phyloP scores from a whole-genome alignment of 768 basidiomycete genomes.

The Lactifluus subvellereus region DNA sequence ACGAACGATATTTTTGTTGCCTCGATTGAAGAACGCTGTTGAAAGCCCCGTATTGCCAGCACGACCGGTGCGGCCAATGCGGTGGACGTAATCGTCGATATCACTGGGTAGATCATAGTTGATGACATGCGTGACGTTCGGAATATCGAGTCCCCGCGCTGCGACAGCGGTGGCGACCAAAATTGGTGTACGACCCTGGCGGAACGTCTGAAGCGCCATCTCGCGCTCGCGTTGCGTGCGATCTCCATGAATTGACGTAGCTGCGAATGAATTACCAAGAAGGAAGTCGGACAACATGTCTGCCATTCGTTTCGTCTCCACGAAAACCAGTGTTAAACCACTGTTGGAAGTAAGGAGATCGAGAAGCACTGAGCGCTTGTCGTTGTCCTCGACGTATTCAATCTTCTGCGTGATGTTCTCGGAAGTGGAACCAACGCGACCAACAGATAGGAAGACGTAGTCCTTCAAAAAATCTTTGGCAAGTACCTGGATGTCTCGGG shows the following conservation, averaged over 20 bases:
- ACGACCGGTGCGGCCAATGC: constrained; percentile 96
- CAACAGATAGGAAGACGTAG: constrained; percentile 97
- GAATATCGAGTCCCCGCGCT: constrained; percentile 97
- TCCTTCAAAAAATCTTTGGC: constrained; percentile 96
- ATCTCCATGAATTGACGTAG: constrained; percentile 98
- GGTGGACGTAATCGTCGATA: constrained; percentile 99
- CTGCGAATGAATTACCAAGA: constrained; percentile 70
- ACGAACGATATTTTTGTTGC: constrained; percentile 86
- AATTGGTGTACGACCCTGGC: constrained; percentile 89
- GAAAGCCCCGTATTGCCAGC: constrained; percentile 95
- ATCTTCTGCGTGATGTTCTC: constrained; percentile 99
- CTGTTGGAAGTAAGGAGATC: constrained; percentile 85
- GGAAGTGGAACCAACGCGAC: constrained; percentile 95
- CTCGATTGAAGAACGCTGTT: constrained; percentile 94
- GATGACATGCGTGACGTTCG: constrained; percentile 97
- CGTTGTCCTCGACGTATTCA: constrained; percentile 94
- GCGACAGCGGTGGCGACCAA: constrained; percentile 98
- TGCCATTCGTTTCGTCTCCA: constrained; percentile 99
- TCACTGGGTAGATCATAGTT: constrained; percentile 98
- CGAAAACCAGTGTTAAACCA: constrained; percentile 92
- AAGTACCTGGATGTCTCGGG: constrained; percentile 95
- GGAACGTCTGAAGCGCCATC: constrained; percentile 91
- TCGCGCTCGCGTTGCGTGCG: constrained; percentile 98
- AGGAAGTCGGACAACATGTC: constrained; percentile 98
- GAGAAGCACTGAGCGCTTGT: constrained; percentile 94